Conservation (phyloP, 164 flowering plant species). For the Kalanchoe fedtschenkoi region DNA sequence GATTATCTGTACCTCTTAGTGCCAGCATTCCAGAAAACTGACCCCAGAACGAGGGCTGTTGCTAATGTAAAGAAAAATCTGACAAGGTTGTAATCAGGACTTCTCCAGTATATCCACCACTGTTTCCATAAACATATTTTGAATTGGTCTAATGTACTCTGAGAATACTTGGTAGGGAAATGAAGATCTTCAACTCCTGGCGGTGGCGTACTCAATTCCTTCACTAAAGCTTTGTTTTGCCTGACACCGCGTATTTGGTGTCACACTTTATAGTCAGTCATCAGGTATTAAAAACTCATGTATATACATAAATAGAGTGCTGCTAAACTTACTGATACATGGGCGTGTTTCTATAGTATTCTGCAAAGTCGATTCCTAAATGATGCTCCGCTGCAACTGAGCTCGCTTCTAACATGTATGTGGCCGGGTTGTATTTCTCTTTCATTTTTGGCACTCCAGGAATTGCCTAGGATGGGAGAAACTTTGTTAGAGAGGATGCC, state of each 20-base stretch:
- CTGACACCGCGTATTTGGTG: conserved; percentile 24
- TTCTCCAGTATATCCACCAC: conserved; percentile 89
- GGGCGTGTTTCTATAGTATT: conserved; percentile 6
- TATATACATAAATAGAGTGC: not conserved
- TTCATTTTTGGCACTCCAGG: conserved; percentile 9
- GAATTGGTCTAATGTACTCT: conserved; percentile 67
- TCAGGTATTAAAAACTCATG: not conserved
- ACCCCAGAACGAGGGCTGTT: conserved; percentile 62
- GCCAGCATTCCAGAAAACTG: conserved; percentile 82
- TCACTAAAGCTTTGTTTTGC: conserved; percentile 62
- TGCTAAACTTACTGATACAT: conserved; percentile 11
- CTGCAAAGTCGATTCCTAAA: conserved; percentile 18
- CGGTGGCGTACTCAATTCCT: conserved; percentile 59
- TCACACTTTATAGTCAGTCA: not conserved
- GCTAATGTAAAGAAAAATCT: conserved; percentile 60
- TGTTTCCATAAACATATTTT: conserved; percentile 86
- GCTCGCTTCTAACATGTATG: conserved; percentile 21
- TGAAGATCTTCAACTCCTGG: conserved; percentile 68
- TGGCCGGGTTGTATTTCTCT: conserved; percentile 9
- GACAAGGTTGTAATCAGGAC: conserved; percentile 84
- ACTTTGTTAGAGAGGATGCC: not conserved
- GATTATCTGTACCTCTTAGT: conserved; percentile 36
- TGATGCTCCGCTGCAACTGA: conserved; percentile 14
- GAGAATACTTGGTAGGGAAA: conserved; percentile 57
- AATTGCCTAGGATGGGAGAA: conserved; percentile 2